phyloP scores from a whole-genome alignment of 176 grass and related monocot genomes.

The Avena eriantha region DNA sequence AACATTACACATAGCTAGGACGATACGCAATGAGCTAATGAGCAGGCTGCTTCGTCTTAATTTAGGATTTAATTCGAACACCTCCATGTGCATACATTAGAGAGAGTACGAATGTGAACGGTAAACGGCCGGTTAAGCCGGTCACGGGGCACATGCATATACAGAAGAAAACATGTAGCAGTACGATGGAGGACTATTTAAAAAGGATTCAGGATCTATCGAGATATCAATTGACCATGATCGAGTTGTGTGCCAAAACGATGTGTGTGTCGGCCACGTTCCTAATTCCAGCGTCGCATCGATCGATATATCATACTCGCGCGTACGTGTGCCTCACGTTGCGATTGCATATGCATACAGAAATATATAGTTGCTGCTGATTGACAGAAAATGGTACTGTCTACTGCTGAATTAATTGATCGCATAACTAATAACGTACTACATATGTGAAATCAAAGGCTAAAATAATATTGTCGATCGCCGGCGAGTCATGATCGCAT shows the following conservation, averaged over 20 bases:
- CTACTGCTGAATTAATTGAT: slow-evolving; percentile 13
- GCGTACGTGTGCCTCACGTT: slow-evolving; percentile 19
- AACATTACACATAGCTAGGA: not conserved
- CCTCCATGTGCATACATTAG: not conserved
- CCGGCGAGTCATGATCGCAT: not conserved
- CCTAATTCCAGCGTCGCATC: slow-evolving; percentile 1
- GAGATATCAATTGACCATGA: not conserved
- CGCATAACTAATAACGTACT: slow-evolving; percentile 8
- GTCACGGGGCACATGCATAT: not conserved
- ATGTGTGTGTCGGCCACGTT: slow-evolving; percentile 46
- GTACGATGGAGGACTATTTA: not conserved
- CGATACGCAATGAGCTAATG: not conserved
- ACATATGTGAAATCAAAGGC: not conserved
- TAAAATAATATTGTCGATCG: not conserved
- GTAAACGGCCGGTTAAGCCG: not conserved
- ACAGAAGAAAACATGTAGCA: not conserved
- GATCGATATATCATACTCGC: slow-evolving; percentile 10
- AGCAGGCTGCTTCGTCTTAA: not conserved
- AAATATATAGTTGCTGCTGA: slow-evolving; percentile 1
- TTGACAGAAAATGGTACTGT: slow-evolving; percentile 2
- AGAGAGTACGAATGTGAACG: no score
- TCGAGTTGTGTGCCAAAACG: slow-evolving; percentile 22
- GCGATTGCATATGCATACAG: not conserved
- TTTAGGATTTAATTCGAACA: not conserved
- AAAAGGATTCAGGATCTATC: not conserved